These are phyloP conservation scores for Schizonepeta tenuifolia DNA, from an alignment of 257 asterid species.

Conservation along the genomic window DNA sequence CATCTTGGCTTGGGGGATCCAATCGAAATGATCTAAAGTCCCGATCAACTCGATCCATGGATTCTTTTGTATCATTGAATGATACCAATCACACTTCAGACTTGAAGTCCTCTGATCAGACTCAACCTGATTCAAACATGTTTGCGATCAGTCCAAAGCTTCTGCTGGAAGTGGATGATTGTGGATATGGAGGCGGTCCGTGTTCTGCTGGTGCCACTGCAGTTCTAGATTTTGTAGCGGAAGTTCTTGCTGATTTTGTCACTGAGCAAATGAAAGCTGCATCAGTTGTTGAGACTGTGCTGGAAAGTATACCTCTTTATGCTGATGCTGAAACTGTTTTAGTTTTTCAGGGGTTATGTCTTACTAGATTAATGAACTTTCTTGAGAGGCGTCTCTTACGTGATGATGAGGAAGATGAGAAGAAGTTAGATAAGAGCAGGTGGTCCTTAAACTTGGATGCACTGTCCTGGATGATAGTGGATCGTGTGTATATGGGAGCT, in stretches of 20 bases:
- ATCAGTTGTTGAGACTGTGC: slow-evolving; percentile 63
- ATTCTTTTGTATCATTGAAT: slow-evolving; percentile 58
- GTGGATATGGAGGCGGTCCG: slow-evolving; percentile 99
- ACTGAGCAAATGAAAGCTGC: slow-evolving; percentile 89
- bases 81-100: slow-evolving; percentile 64
- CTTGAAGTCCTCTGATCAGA: slow-evolving; percentile 57
- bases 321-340: slow-evolving; percentile 87
- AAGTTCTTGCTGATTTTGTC: slow-evolving; percentile 81
- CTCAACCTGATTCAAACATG: slow-evolving; percentile 56
- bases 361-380: slow-evolving; percentile 89
- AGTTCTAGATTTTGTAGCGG: slow-evolving; percentile 88
- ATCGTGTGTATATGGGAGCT: slow-evolving; percentile 96
- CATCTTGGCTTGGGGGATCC: slow-evolving; percentile 88
- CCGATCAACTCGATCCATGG: slow-evolving; percentile 61
- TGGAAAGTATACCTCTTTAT: slow-evolving; percentile 84
- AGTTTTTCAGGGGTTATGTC: slow-evolving; percentile 95
- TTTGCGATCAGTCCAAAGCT: slow-evolving; percentile 63
- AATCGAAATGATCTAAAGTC: slow-evolving; percentile 63
- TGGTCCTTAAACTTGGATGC: slow-evolving; percentile 93
- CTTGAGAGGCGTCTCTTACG: slow-evolving; percentile 94
- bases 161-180: slow-evolving; percentile 92
- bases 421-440: slow-evolving; percentile 80
- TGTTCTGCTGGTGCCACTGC: slow-evolving; percentile 98
- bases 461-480: slow-evolving; percentile 88
- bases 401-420: slow-evolving; percentile 93